phyloP scores from a whole-genome alignment of 1,139 yeast species.

The Geotrichum klebahnii region DNA sequence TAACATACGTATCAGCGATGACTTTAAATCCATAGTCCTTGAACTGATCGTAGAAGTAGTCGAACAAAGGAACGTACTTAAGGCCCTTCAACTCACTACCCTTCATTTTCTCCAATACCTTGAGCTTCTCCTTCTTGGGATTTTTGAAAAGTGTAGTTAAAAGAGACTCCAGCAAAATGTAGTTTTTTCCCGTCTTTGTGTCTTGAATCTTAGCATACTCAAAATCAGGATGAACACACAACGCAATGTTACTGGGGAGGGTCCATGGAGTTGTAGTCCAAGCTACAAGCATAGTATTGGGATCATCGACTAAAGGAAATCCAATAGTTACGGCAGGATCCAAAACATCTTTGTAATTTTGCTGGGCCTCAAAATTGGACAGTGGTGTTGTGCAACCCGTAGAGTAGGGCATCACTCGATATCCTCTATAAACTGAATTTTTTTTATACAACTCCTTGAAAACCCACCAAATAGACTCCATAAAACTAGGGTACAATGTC shows the following conservation, averaged over 20 bases:
- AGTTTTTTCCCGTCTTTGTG: constrained; percentile 76
- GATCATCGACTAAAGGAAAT: constrained; percentile 76
- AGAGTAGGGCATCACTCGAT: constrained; percentile 97
- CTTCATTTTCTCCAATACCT: constrained; percentile 69
- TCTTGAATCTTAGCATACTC: constrained; percentile 90
- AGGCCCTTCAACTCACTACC: constrained; percentile 79
- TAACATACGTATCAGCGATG: constrained; percentile 75
- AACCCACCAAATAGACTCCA: constrained; percentile 99
- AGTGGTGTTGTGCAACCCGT: constrained; percentile 96
- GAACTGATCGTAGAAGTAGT: constrained; percentile 72
- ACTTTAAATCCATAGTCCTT: constrained; percentile 74
- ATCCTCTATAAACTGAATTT: constrained; percentile 87
- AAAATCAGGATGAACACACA: constrained; percentile 85
- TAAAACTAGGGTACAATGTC: constrained; percentile 88
- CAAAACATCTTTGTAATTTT: constrained; percentile 91
- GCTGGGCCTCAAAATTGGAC: constrained; percentile 97
- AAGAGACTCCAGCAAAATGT: constrained; percentile 76
- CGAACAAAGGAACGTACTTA: constrained; percentile 77
- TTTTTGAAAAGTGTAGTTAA: constrained; percentile 83
- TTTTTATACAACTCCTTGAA: constrained; percentile 83
- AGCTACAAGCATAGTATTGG: constrained; percentile 79
- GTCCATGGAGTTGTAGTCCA: constrained; percentile 99
- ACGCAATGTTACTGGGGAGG: constrained; percentile 85
- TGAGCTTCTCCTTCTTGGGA: constrained; percentile 84
- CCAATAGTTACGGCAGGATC: constrained; percentile 96